These are phyloP conservation scores for Centella asiatica DNA, from an alignment of 129 eudicot species.

Conservation along the genomic window DNA sequence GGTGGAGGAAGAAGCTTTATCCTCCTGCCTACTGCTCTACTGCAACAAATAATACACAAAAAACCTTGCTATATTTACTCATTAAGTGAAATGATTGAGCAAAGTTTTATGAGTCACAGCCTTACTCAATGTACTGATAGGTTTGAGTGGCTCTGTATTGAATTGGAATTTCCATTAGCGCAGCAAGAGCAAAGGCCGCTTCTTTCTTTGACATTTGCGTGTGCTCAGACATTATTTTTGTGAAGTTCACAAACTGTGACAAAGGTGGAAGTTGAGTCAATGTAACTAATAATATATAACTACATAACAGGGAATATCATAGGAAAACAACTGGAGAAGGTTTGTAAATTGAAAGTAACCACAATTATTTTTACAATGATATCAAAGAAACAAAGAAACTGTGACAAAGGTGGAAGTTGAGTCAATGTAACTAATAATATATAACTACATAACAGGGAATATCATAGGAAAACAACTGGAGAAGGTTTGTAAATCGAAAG, in stretches of 20 bases:
- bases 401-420: constrained; percentile 2
- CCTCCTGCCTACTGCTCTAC: constrained; percentile 8
- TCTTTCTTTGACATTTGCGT: constrained; percentile 33
- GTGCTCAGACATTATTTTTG: constrained; percentile 54
- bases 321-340: too few species aligned
- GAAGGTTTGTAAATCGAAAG: too few species aligned
- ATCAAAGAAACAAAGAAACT: too few species aligned
- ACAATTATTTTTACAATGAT: too few species aligned
- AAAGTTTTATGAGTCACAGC: not conserved
- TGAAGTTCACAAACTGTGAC: constrained; percentile 65
- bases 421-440: too few species aligned
- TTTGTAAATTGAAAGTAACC: too few species aligned
- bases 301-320: not conserved
- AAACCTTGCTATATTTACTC: not conserved
- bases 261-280: not conserved
- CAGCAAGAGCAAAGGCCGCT: constrained; percentile 55
- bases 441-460: not conserved
- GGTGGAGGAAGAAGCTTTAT: constrained; percentile 47
- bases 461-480: too few species aligned
- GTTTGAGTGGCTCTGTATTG: constrained; percentile 71
- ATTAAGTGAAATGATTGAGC: not conserved
- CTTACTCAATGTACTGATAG: constrained; percentile 18
- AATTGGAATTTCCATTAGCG: constrained; percentile 74
- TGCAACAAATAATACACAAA: constrained; percentile 1
- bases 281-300: too few species aligned